phyloP scores from a whole-genome alignment of 2,329 filamentous ascomycete genomes.

The Pseudocercospora macadamiae region DNA sequence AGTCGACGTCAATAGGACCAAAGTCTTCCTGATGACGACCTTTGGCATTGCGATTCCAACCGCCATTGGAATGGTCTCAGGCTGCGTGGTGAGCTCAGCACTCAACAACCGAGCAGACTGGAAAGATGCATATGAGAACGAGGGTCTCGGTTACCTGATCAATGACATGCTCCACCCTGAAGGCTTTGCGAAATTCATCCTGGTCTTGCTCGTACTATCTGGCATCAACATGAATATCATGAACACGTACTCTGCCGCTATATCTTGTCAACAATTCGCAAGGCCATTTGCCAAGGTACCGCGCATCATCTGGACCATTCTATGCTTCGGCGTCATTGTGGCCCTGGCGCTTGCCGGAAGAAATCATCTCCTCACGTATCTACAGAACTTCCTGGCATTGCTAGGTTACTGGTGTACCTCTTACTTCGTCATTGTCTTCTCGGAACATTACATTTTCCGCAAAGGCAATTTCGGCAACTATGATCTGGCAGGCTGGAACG shows the following conservation, averaged over 20 bases:
- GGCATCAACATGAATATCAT: constrained; percentile 46
- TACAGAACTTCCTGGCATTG: constrained; percentile 51
- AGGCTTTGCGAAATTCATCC: constrained; percentile 54
- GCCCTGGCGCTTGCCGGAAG: constrained; percentile 50
- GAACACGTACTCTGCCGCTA: constrained; percentile 48
- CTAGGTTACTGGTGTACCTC: constrained; percentile 53
- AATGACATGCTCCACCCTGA: constrained; percentile 49
- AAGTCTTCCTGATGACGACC: constrained; percentile 48
- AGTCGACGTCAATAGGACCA: constrained; percentile 41
- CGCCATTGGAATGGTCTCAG: constrained; percentile 50
- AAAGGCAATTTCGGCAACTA: constrained; percentile 46
- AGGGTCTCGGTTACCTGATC: constrained; percentile 54
- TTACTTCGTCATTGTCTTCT: constrained; percentile 51
- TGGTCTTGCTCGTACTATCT: constrained; percentile 42
- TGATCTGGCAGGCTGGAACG: constrained; percentile 51
- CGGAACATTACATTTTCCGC: constrained; percentile 51
- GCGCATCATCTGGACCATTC: constrained; percentile 52
- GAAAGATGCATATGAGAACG: constrained; percentile 44
- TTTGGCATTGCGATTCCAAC: constrained; percentile 47
- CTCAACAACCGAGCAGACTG: constrained; percentile 46
- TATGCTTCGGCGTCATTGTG: constrained; percentile 48
- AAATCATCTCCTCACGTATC: constrained; percentile 45
- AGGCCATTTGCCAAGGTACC: constrained; percentile 56
- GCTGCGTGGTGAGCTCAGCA: constrained; percentile 41
- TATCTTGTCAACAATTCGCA: constrained; percentile 52